Conservation (phyloP, 129 eudicot genomes). For the Centaurea solstitialis region DNA sequence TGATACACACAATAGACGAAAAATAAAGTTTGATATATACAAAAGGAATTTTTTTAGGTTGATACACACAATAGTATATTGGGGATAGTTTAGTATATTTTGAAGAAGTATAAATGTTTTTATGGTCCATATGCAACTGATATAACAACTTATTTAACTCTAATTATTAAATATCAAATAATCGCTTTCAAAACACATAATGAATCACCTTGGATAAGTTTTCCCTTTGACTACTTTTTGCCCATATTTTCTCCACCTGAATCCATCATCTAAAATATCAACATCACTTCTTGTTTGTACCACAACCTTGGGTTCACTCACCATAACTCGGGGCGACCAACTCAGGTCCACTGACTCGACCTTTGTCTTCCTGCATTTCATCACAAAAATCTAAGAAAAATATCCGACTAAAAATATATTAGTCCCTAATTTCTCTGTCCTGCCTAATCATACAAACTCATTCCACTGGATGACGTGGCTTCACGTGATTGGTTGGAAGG, state of each 20-base stretch:
- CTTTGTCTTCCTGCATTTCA: conserved; percentile 55
- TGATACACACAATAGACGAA: too few species aligned
- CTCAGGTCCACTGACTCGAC: conserved; percentile 30
- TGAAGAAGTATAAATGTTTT: background rate
- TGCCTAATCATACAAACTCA: background rate
- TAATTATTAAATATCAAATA: background rate
- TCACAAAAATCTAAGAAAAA: background rate
- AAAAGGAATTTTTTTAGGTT: too few species aligned
- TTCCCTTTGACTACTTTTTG: conserved; percentile 96
- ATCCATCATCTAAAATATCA: conserved; percentile 92
- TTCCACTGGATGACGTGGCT: background rate
- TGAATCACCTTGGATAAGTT: conserved; percentile 72
- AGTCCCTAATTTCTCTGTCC: background rate
- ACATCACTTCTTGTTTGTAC: conserved; percentile 91
- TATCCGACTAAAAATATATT: background rate
- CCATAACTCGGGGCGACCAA: conserved; percentile 41
- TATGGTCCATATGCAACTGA: background rate
- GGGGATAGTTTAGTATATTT: too few species aligned
- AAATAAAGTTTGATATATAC: too few species aligned
- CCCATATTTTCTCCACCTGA: conserved; percentile 94
- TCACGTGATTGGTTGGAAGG: background rate
- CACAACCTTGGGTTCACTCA: conserved; percentile 65
- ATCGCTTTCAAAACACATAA: background rate
- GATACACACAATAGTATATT: too few species aligned
- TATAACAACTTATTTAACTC: background rate